Evolutionary conservation across 2,329 filamentous ascomycete genomes (phyloP).

Genomic region (Beauveria asiatica): DNA sequence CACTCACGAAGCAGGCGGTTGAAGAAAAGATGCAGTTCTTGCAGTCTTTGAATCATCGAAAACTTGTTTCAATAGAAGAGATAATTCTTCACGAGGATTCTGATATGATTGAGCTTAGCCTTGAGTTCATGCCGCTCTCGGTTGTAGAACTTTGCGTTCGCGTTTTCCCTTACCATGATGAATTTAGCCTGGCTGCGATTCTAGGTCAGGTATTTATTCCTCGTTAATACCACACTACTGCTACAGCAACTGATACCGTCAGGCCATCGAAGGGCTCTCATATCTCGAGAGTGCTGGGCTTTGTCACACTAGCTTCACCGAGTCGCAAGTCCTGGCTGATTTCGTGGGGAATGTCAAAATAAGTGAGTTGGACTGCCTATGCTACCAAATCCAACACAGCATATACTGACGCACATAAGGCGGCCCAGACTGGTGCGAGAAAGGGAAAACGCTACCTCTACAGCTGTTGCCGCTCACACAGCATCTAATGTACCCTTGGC

Average conservation of each 20-base stretch:
- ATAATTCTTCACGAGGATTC: neutral
- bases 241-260: neutral
- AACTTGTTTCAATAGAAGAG: neutral
- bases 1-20: neutral
- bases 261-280: neutral
- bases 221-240: neutral
- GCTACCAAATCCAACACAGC: neutral
- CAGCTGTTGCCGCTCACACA: neutral
- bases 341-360: conserved; percentile 1
- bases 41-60: neutral
- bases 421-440: too few species aligned
- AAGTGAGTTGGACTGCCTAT: neutral
- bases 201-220: neutral
- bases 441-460: neutral
- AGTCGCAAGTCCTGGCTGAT: neutral
- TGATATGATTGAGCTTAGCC: neutral
- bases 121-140: neutral
- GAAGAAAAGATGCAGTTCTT: neutral
- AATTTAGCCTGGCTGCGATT: conserved; percentile 1
- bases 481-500: conserved; percentile 1
- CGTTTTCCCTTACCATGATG: neutral
- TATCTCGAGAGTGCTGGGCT: neutral
- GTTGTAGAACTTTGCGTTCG: neutral
- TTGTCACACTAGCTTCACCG: neutral
- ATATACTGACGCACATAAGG: neutral